A percentile compares a stretch with the other conserved stretches of the same genome.
Conservation (phyloP, 2,329 filamentous ascomycete genomes). For the Aspergillus fumigatiaffinis region DNA sequence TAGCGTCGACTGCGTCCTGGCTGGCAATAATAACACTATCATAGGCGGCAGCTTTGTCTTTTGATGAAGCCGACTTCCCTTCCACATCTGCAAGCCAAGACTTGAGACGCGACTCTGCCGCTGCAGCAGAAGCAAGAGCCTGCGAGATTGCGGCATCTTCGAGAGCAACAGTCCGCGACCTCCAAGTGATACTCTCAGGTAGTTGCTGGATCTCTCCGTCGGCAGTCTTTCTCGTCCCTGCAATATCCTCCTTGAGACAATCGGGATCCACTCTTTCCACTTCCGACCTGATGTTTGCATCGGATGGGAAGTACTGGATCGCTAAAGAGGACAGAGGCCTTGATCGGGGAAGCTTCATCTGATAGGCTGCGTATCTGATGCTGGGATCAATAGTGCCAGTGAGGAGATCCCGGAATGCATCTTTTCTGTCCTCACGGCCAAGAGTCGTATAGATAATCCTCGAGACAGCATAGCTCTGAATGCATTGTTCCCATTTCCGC, state of each 20-base stretch:
- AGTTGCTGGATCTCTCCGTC: constrained; percentile 48
- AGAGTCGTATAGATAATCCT: constrained; percentile 80
- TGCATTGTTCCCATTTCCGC: constrained; percentile 75
- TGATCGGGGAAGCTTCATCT: constrained; percentile 81
- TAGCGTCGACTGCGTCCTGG: constrained; percentile 90
- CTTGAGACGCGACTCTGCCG: constrained; percentile 51
- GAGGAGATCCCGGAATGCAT: constrained; percentile 81
- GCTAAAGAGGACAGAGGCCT: constrained; percentile 76
- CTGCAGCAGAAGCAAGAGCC: constrained; percentile 67
- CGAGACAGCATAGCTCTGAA: constrained; percentile 70
- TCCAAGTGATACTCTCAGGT: constrained; percentile 78
- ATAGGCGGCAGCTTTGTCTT: constrained; percentile 77
- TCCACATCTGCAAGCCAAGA: constrained; percentile 43
- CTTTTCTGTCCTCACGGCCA: constrained; percentile 60
- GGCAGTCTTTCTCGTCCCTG: constrained; percentile 44
- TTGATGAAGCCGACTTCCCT: constrained; percentile 39
- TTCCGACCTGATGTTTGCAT: constrained; percentile 57
- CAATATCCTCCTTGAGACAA: constrained; percentile 59
- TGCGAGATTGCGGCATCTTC: constrained; percentile 91
- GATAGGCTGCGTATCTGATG: constrained; percentile 90
- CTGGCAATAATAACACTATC: constrained; percentile 85
- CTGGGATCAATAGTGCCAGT: constrained; percentile 86
- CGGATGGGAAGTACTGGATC: constrained; percentile 69
- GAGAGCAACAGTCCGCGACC: constrained; percentile 77
- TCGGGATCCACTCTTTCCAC: constrained; percentile 68